These are phyloP conservation scores for Rhododendron vialii DNA, from an alignment of 148 eudicot species.

Conservation along the genomic window DNA sequence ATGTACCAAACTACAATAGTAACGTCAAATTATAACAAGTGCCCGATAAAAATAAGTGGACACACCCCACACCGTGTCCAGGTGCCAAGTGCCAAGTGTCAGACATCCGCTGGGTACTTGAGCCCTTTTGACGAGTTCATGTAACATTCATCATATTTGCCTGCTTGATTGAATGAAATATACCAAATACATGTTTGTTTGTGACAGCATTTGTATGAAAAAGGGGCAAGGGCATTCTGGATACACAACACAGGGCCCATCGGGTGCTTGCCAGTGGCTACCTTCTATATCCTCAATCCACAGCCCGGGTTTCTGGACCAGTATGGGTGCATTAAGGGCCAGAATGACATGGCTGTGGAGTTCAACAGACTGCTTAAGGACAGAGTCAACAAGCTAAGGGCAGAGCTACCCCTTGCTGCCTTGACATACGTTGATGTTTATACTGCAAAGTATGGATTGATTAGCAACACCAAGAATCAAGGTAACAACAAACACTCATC, in stretches of 20 bases:
- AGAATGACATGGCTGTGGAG: slow-evolving; percentile 63
- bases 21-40: not conserved
- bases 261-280: slow-evolving; percentile 69
- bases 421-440: slow-evolving; percentile 66
- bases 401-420: slow-evolving; percentile 56
- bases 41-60: not conserved
- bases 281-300: slow-evolving; percentile 33
- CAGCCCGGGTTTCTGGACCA: slow-evolving; percentile 48
- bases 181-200: not conserved
- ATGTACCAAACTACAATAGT: not conserved
- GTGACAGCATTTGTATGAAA: slow-evolving; percentile 47
- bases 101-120: not conserved
- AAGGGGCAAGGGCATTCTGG: slow-evolving; percentile 78
- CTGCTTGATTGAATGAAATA: not conserved
- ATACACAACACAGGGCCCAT: slow-evolving; percentile 87
- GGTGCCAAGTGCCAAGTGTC: not conserved
- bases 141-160: not conserved
- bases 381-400: slow-evolving; percentile 46
- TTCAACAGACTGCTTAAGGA: slow-evolving; percentile 69
- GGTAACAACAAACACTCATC: slow-evolving; percentile 34
- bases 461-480: slow-evolving; percentile 46
- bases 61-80: not conserved
- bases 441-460: slow-evolving; percentile 59
- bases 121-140: not conserved
- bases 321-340: slow-evolving; percentile 55